Base-by-base conservation (phyloP, 139 green algal genomes). In the Chlorella ohadii region DNA sequence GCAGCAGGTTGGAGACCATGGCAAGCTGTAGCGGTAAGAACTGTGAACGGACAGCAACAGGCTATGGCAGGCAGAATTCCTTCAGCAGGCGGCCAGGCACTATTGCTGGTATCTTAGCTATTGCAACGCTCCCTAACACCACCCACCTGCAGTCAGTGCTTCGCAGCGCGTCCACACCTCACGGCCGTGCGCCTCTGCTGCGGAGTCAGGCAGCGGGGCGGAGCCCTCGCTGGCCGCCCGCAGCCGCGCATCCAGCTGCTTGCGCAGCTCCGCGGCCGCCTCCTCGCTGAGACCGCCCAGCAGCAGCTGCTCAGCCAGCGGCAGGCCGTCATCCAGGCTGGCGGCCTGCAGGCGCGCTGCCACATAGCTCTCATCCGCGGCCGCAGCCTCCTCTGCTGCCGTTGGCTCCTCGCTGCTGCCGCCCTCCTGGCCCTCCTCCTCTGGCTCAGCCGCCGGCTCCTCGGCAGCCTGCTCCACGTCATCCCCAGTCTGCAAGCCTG, bases 91-190 rank as follows among this genome's bases (percentile, higher is more conserved):
- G 22, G 20, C 20, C 59, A 33, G 13, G 20, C 23, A n/a, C 7
- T 1, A 16, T 22, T 16, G 20, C 27, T 66, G 59, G 59, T 22
- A 66, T n/a, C 59, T 31, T 33, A n/a, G 59, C 59, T 31, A n/a
- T 22, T 66, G 22, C 59, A 16, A 66, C 22, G 44, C 44, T 51
- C 7, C 44, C 7, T 51, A 0, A 4, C 79, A 83, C 28, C 90
- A 44, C 81, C 93, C 68, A 86, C 87, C 72, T 41, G 85, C 82
- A 0, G 94, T 97, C 57, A 99, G 90, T 25, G 91, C 88, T 84
- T 98, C 95, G 85, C 93, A 98, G 27, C 86, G 88, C 12, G 63
- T 44, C 97, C 96, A 98, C 78, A 97, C 82, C 78, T 92, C 87
- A 13, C 44, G 74, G 19, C 91, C 92, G 28, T 82, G 78, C 72